Base-by-base conservation (phyloP, 208 protist genomes). In the Acanthamoeba triangularis region DNA sequence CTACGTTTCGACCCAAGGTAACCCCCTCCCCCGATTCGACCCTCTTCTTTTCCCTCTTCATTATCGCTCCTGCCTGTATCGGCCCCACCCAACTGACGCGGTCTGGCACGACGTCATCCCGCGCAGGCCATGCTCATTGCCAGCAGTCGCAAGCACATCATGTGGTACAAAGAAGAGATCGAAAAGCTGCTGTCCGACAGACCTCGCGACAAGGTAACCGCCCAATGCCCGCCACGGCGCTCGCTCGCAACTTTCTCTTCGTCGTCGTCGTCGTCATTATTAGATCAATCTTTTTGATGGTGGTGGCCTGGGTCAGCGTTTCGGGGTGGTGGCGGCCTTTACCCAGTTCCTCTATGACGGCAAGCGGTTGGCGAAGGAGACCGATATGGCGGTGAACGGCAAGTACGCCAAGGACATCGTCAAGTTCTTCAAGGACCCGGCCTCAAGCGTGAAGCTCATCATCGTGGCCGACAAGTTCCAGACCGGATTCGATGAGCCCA, bases 401-500 rank as follows among this genome's bases (percentile, higher is more conserved):
- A 52, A 37, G 30, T 92, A 92, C 35, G 85, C 85, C 7, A 41
- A 74, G 54, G 16, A 4, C 33, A 92, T 92, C 61, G 85, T 92
- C 16, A 25, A 49, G 35, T 67, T 13, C 13, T 92, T 74, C 85
- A 92, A 92, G 63, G 85, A 92, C n/a, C 85, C 85, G 35, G 14
- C 3, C 54, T 76, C 59, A 28, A 74, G 5, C 3, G 85, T 92
- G n/a, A 92, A 92, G 63, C 85, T 92, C 59, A 92, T 92, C 61
- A 92, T 92, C 28, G 85, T 74, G 28, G 85, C 85, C 18, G 85
- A 92, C 85, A 92, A 92, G 85, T 92, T 92, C 41, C 85, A 92
- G 41, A 92, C 85, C 5, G 85, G 85, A 37, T 92, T 92, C 41
- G 85, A 92, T n/a, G 85, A 92, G 61, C 85, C 85, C 20, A 37